A percentile compares a stretch with the other conserved stretches of the same genome.
These are phyloP conservation scores for Exophiala sideris DNA, from an alignment of 2,329 filamentous ascomycete species.

Conservation along the genomic window DNA sequence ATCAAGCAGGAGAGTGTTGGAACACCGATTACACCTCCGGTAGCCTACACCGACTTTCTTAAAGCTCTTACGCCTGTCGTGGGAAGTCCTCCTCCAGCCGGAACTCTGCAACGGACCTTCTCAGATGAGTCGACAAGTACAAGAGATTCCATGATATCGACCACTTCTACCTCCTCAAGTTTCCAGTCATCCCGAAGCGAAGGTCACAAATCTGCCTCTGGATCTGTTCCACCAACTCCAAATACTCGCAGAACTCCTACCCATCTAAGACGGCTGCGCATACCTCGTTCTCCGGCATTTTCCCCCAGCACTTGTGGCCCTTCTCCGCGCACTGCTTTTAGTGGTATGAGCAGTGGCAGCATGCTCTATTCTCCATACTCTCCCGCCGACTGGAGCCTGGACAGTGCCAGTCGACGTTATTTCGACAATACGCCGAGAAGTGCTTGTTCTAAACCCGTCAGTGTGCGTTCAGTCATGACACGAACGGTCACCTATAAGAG, in stretches of 20 bases:
- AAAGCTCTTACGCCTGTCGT: conserved; percentile 71
- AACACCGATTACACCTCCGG: conserved; percentile 87
- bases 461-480: conserved; percentile 87
- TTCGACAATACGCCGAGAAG: conserved; percentile 56
- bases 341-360: conserved; percentile 33
- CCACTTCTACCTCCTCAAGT: conserved; percentile 40
- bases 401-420: conserved; percentile 62
- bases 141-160: conserved; percentile 35
- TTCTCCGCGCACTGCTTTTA: conserved; percentile 64
- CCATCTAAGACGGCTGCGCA: conserved; percentile 62
- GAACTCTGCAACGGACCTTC: conserved; percentile 38
- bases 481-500: conserved; percentile 85
- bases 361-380: conserved; percentile 71
- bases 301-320: conserved; percentile 56
- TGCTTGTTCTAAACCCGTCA: conserved; percentile 62
- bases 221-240: conserved; percentile 60
- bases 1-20: conserved; percentile 68
- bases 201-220: conserved; percentile 54
- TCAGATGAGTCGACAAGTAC: conserved; percentile 42
- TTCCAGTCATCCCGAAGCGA: conserved; percentile 52
- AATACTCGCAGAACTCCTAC: conserved; percentile 58
- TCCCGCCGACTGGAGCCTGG: conserved; percentile 70
- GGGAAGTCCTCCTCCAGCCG: conserved; percentile 62
- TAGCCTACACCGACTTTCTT: conserved; percentile 89
- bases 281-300: conserved; percentile 71